Percentiles rank a stretch among this genome's conserved stretches.
phyloP scores from a whole-genome alignment of 1,139 yeast species.

The Pichia sp. region DNA sequence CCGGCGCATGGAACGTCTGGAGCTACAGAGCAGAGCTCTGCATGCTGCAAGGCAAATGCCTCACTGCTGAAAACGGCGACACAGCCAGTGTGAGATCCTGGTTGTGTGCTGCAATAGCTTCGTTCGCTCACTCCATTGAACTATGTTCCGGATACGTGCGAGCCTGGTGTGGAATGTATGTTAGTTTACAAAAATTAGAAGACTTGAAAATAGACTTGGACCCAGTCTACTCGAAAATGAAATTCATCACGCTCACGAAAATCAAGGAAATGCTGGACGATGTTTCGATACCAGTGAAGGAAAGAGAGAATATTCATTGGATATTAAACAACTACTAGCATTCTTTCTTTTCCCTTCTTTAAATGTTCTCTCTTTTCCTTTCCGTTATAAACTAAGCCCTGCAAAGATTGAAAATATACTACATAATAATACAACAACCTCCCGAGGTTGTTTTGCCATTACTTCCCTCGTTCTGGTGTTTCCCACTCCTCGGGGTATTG shows the following conservation, averaged over 20 bases:
- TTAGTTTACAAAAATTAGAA: constrained; percentile 37
- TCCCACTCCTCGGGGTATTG: not conserved
- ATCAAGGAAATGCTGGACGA: constrained; percentile 6
- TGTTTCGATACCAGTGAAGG: constrained; percentile 17
- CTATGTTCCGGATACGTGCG: constrained; percentile 63
- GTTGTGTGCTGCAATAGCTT: constrained; percentile 9
- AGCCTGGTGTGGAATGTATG: constrained; percentile 72
- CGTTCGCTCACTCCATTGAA: constrained; percentile 59
- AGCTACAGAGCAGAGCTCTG: constrained; percentile 53
- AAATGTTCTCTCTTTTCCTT: too few relatives aligned
- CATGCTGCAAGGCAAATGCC: constrained; percentile 7
- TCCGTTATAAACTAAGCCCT: too few relatives aligned
- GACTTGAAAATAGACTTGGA: constrained; percentile 28
- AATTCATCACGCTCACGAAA: constrained; percentile 27
- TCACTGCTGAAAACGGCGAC: not conserved
- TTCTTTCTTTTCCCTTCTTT: not conserved
- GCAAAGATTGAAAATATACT: constrained; percentile 3
- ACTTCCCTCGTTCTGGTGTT: not conserved
- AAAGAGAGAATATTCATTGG: constrained; percentile 20
- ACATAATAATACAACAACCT: constrained; percentile 44
- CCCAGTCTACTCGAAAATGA: constrained; percentile 33
- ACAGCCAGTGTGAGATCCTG: not conserved
- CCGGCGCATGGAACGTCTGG: constrained; percentile 70
- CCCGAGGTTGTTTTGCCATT: constrained; percentile 8
- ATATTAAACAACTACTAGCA: constrained; percentile 12